phyloP scores from a whole-genome alignment of 306 rosid species.

The Medicago truncatula region DNA sequence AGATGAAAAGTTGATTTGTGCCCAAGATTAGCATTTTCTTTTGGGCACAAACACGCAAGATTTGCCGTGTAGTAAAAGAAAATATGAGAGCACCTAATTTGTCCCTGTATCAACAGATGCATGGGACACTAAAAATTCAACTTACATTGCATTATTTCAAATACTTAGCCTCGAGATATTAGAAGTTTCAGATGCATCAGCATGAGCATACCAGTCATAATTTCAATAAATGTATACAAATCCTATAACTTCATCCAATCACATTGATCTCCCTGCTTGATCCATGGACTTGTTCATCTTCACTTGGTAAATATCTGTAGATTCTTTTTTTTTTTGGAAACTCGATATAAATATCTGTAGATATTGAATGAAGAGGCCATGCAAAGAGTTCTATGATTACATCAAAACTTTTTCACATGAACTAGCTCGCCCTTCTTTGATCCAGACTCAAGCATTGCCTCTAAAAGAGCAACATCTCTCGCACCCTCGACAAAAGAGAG shows the following conservation, averaged over 20 bases:
- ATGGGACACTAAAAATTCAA: constrained; percentile 7
- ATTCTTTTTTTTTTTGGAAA: too few relatives aligned
- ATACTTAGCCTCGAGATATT: background rate
- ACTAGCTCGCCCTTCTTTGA: constrained; percentile 70
- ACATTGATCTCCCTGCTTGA: constrained; percentile 11
- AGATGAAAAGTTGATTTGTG: too few relatives aligned
- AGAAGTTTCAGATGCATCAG: constrained; percentile 15
- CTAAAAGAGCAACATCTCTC: constrained; percentile 88
- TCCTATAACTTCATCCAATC: constrained; percentile 27
- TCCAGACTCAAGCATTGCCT: constrained; percentile 97
- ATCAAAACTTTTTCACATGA: constrained; percentile 73
- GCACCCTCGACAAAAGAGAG: constrained; percentile 89
- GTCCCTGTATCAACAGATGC: constrained; percentile 1
- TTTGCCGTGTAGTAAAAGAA: too few relatives aligned
- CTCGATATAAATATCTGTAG: constrained; percentile 12
- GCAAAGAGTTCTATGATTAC: constrained; percentile 33
- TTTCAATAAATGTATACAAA: constrained; percentile 30
- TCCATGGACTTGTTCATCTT: constrained; percentile 31
- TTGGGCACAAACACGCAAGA: too few relatives aligned
- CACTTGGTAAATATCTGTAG: constrained; percentile 4
- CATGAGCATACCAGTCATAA: constrained; percentile 19
- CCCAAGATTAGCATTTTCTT: too few relatives aligned
- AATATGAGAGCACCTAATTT: background rate
- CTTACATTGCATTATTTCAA: background rate
- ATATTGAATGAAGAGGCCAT: constrained; percentile 13